These are phyloP conservation scores for Ogataea sp. DNA, from an alignment of 805 yeast genomes.

Conservation along the genomic window DNA sequence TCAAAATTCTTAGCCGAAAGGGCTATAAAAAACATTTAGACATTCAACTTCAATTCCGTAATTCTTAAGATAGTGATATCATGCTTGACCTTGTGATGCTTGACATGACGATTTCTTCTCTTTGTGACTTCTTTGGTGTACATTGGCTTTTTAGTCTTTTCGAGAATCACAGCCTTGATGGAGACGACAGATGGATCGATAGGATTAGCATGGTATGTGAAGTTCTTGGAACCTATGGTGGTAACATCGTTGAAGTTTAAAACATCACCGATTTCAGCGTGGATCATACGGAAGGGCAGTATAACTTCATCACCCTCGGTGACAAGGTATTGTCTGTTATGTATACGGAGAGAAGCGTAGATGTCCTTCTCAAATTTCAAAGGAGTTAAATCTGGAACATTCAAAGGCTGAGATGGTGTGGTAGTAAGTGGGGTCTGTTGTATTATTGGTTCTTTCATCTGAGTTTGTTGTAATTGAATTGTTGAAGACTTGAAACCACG, in stretches of 20 bases:
- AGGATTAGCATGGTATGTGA: conserved; percentile 52
- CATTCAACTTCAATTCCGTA: conserved; percentile 54
- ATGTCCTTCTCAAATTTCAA: conserved; percentile 59
- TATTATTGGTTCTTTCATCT: conserved; percentile 1
- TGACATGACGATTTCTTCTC: conserved; percentile 69
- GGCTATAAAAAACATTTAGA: conserved; percentile 2
- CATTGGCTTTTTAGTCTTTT: conserved; percentile 76
- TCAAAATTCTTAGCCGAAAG: too few relatives aligned
- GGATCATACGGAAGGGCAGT: conserved; percentile 70
- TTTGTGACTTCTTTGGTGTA: conserved; percentile 67
- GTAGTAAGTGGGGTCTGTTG: conserved; percentile 1
- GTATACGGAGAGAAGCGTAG: conserved; percentile 77
- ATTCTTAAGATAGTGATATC: conserved; percentile 73
- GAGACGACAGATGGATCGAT: conserved; percentile 46
- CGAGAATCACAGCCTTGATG: conserved; percentile 74
- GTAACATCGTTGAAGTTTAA: conserved; percentile 66
- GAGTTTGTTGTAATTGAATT: conserved; percentile 1
- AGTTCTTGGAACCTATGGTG: conserved; percentile 79
- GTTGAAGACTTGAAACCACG: background rate
- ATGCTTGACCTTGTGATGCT: conserved; percentile 60
- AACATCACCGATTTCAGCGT: conserved; percentile 78
- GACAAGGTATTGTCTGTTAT: conserved; percentile 78
- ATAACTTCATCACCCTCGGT: conserved; percentile 84
- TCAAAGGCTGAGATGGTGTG: background rate
- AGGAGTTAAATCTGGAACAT: conserved; percentile 41